Percentiles rank a stretch among this genome's conserved stretches.
Evolutionary conservation across 2,329 filamentous ascomycete genomes (phyloP).

Genomic region (Aspergillus glaucus): DNA sequence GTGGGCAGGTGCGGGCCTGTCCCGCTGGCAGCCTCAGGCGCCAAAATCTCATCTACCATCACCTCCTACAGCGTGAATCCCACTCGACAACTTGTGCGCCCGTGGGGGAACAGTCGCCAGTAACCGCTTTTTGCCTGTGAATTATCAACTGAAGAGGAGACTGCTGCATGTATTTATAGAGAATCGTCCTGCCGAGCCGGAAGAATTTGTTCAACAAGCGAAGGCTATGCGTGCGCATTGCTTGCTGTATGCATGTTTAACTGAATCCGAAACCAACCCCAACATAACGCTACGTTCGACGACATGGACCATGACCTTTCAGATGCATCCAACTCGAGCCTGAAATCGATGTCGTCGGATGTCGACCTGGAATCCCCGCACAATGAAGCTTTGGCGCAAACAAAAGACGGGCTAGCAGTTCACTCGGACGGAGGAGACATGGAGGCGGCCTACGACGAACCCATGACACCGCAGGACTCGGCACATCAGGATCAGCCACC

Average conservation of each 20-base stretch:
- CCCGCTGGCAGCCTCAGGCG: not conserved
- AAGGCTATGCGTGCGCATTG: not conserved
- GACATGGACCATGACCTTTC: slow-evolving; percentile 25
- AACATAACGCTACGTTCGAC: slow-evolving; percentile 11
- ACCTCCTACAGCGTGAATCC: not conserved
- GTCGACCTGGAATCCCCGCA: slow-evolving; percentile 7
- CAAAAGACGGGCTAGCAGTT: slow-evolving; percentile 4
- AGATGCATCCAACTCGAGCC: slow-evolving; percentile 16
- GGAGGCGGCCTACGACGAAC: slow-evolving; percentile 5
- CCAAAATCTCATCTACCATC: not conserved
- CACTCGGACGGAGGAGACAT: slow-evolving; percentile 5
- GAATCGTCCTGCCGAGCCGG: no score
- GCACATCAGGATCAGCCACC: slow-evolving; percentile 3
- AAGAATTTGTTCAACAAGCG: not conserved
- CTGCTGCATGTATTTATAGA: no score
- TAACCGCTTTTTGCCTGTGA: not conserved
- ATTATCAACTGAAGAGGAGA: not conserved
- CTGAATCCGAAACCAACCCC: slow-evolving; percentile 1
- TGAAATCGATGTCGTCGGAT: slow-evolving; percentile 11
- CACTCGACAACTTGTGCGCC: not conserved
- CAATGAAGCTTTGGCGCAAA: slow-evolving; percentile 6
- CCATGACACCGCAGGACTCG: not conserved
- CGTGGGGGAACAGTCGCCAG: not conserved
- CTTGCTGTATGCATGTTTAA: slow-evolving; percentile 5
- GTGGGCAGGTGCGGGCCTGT: not conserved